Conservation (phyloP, 306 rosid species). For the Vigna angularis region DNA sequence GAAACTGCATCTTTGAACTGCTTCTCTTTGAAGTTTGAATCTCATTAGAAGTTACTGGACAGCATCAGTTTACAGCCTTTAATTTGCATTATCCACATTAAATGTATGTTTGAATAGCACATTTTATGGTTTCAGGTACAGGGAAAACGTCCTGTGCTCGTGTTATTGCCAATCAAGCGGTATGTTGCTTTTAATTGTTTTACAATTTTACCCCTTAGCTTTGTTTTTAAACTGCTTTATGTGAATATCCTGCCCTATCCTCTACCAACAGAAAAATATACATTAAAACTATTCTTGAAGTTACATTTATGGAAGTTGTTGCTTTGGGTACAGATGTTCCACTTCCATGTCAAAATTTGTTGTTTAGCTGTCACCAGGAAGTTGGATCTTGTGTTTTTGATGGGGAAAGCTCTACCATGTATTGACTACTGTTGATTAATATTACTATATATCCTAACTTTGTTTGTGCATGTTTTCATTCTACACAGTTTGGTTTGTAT, state of each 20-base stretch:
- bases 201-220: conserved; percentile 10
- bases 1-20: conserved; percentile 22
- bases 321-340: conserved; percentile 14
- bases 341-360: conserved; percentile 20
- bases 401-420: conserved; percentile 2
- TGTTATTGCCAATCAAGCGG: conserved; percentile 91
- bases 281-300: not conserved
- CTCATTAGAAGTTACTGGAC: conserved; percentile 28
- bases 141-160: conserved; percentile 98
- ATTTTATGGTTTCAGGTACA: conserved; percentile 73
- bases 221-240: conserved; percentile 14
- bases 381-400: conserved; percentile 17
- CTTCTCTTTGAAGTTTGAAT: conserved; percentile 33
- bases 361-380: conserved; percentile 21
- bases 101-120: conserved; percentile 28
- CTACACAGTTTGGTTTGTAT: not conserved
- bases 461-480: not conserved
- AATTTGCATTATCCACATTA: conserved; percentile 19
- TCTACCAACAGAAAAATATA: not conserved
- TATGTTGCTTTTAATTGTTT: conserved; percentile 49
- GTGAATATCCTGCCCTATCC: conserved; percentile 18
- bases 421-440: not conserved
- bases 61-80: not conserved
- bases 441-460: not conserved
- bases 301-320: not conserved